Evolutionary conservation across 202 grass and related monocot species (phyloP).

Genomic region (Panicum virgatum): DNA sequence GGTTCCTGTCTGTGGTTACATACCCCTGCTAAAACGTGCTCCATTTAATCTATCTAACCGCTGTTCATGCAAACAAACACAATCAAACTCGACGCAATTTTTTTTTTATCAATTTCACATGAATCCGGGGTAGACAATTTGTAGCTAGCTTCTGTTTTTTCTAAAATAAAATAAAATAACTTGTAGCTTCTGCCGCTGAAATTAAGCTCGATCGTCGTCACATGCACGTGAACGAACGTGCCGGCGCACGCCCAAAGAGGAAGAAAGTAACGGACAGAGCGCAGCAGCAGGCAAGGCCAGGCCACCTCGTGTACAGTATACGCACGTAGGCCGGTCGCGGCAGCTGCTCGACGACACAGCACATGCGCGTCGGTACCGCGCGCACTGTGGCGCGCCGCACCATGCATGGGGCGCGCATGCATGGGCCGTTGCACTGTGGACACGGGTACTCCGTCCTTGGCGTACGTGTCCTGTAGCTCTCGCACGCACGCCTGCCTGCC

Average conservation of each 20-base stretch:
- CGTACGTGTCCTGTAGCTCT: slow-evolving; percentile 13
- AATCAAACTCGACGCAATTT: neutral
- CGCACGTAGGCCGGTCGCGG: slow-evolving; percentile 19
- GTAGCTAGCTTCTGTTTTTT: too few relatives aligned
- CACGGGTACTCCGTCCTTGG: slow-evolving; percentile 18
- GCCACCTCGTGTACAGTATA: slow-evolving; percentile 29
- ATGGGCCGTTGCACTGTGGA: slow-evolving; percentile 9
- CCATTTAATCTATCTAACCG: neutral
- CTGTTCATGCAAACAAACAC: neutral
- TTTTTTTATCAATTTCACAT: too few relatives aligned
- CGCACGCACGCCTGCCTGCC: neutral
- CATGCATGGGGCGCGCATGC: neutral
- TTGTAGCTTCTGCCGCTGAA: neutral
- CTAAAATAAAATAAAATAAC: too few relatives aligned
- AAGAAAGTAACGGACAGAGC: neutral
- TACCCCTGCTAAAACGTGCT: neutral
- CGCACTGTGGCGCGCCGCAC: neutral
- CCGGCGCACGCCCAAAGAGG: neutral
- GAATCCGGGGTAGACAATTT: too few relatives aligned
- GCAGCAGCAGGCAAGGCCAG: too few relatives aligned
- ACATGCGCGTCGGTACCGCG: slow-evolving; percentile 24
- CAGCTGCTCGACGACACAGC: slow-evolving; percentile 21
- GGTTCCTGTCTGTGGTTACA: neutral
- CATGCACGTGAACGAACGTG: neutral
- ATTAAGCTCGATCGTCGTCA: neutral